phyloP scores from a whole-genome alignment of 1,139 yeast genomes.

The Debaryomyces coudertii region DNA sequence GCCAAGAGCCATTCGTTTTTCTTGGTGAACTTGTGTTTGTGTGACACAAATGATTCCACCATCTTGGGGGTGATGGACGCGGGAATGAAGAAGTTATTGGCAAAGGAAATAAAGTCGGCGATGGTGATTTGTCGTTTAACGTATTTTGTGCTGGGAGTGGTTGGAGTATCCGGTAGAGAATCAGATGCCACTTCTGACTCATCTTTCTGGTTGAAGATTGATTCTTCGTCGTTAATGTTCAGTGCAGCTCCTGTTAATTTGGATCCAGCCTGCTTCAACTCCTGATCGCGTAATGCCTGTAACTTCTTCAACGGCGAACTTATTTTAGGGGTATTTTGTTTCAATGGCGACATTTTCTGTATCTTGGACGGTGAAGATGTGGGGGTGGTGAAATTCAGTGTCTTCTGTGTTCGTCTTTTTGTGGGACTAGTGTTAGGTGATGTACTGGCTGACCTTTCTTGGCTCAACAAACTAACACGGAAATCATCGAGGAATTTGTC shows the following conservation, averaged over 20 bases:
- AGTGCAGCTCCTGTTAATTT: background rate
- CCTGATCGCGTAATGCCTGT: slow-evolving; percentile 25
- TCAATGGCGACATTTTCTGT: slow-evolving; percentile 13
- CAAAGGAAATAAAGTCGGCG: slow-evolving; percentile 57
- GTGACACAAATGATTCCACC: slow-evolving; percentile 52
- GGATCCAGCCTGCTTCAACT: slow-evolving; percentile 9
- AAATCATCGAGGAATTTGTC: slow-evolving; percentile 48
- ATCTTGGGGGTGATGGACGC: slow-evolving; percentile 52
- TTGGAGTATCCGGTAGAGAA: slow-evolving; percentile 15
- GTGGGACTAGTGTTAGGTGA: slow-evolving; percentile 33
- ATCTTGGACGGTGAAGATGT: slow-evolving; percentile 11
- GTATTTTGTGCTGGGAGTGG: slow-evolving; percentile 24
- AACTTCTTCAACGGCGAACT: slow-evolving; percentile 36
- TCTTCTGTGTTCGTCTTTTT: slow-evolving; percentile 13
- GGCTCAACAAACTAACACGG: slow-evolving; percentile 34
- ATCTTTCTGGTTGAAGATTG: slow-evolving; percentile 37
- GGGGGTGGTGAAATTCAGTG: slow-evolving; percentile 17
- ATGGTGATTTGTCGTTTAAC: slow-evolving; percentile 38
- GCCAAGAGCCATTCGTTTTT: slow-evolving; percentile 70
- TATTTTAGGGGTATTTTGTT: slow-evolving; percentile 19
- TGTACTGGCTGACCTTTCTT: slow-evolving; percentile 32
- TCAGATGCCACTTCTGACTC: slow-evolving; percentile 4
- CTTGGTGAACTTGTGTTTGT: slow-evolving; percentile 52
- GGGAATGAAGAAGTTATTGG: slow-evolving; percentile 67
- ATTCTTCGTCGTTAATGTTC: slow-evolving; percentile 26